phyloP scores from a whole-genome alignment of 2,329 filamentous ascomycete genomes.

The Colletotrichum filicis region DNA sequence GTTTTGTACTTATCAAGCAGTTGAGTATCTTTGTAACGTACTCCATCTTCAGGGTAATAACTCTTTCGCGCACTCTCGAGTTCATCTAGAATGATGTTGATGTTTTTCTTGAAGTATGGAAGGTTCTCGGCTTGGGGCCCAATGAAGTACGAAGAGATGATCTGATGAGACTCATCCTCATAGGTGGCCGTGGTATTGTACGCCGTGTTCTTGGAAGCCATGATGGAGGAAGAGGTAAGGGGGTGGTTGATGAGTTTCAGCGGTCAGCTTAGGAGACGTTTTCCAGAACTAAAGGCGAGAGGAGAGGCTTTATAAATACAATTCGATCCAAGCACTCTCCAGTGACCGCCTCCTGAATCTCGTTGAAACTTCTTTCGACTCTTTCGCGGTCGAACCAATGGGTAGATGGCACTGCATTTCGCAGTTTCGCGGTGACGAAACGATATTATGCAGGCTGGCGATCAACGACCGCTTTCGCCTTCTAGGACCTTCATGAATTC shows the following conservation, averaged over 20 bases:
- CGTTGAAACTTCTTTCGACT: neutral
- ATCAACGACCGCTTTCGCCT: neutral
- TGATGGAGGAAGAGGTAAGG: neutral
- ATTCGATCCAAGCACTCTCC: rapidly evolving
- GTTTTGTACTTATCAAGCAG: neutral
- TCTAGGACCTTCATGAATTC: neutral
- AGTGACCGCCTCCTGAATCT: rapidly evolving
- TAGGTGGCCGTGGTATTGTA: neutral
- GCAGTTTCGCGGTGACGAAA: neutral
- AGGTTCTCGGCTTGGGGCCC: neutral
- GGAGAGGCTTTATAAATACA: neutral
- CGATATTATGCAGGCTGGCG: neutral
- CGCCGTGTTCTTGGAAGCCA: neutral
- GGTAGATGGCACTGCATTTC: neutral
- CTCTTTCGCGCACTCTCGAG: neutral
- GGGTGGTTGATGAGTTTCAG: neutral
- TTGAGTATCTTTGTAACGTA: neutral
- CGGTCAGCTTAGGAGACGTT: too few relatives aligned
- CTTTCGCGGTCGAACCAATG: neutral
- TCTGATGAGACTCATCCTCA: neutral
- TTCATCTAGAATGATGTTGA: neutral
- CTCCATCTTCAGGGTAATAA: neutral
- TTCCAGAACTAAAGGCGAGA: neutral
- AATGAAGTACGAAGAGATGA: neutral
- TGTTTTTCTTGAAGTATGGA: neutral